Percentiles rank a stretch among this genome's conserved stretches.
Conservation (phyloP, 1,284 basidiomycete genomes). For the Ceratobasidium sp. region DNA sequence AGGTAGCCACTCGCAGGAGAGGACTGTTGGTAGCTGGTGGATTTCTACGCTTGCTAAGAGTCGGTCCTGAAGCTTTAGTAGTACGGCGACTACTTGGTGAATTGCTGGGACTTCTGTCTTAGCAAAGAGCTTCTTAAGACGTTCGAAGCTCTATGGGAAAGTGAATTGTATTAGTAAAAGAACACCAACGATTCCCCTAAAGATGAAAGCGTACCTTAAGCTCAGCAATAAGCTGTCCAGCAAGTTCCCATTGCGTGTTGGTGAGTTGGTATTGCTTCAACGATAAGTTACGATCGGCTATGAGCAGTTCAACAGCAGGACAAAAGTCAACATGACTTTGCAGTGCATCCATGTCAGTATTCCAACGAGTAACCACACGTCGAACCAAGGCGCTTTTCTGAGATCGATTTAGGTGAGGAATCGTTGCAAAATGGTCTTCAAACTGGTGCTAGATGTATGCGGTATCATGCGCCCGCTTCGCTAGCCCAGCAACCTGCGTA, state of each 20-base stretch:
- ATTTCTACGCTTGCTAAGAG: not conserved
- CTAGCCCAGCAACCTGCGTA: conserved; percentile 1
- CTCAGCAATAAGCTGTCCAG: conserved; percentile 2
- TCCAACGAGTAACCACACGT: not conserved
- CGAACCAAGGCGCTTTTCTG: not conserved
- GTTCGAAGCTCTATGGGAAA: not conserved
- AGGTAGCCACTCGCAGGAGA: not conserved
- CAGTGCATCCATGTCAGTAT: not conserved
- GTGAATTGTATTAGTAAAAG: not conserved
- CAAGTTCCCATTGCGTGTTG: conserved; percentile 3
- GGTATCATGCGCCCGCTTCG: not conserved
- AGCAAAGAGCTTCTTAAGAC: conserved; percentile 4
- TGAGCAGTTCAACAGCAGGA: conserved; percentile 2
- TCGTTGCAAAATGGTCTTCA: not conserved
- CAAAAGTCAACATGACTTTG: not conserved
- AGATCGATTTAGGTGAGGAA: not conserved
- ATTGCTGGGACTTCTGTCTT: conserved; percentile 13
- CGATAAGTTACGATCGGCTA: conserved; percentile 1
- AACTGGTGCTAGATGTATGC: not conserved
- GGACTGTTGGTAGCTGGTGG: not conserved
- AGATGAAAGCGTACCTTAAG: not conserved
- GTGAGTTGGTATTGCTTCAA: not conserved
- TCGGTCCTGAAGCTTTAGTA: conserved; percentile 4
- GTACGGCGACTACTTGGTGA: conserved; percentile 6
- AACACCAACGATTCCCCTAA: not conserved